These are phyloP conservation scores for Adansonia madagascariensis DNA, from an alignment of 441 rosid species.

Conservation along the genomic window DNA sequence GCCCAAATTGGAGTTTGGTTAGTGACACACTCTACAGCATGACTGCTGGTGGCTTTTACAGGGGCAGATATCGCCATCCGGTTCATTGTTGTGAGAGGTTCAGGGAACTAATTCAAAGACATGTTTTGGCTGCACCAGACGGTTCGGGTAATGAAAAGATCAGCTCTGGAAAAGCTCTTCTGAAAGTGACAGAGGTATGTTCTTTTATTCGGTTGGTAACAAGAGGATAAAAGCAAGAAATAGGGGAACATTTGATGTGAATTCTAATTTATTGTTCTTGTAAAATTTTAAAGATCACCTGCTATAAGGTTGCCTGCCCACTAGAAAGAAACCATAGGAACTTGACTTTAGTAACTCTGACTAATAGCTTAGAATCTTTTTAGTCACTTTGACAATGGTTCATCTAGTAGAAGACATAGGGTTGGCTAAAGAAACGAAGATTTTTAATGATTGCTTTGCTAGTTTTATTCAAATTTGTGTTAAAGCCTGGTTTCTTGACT, in stretches of 20 bases:
- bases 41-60: conserved; percentile 93
- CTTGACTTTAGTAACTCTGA: background rate
- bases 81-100: conserved; percentile 95
- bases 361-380: background rate
- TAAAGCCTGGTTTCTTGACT: background rate
- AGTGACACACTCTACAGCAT: conserved; percentile 82
- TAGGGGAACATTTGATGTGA: conserved; percentile 1
- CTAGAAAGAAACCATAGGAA: background rate
- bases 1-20: conserved; percentile 87
- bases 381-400: background rate
- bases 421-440: background rate
- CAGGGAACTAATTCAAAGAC: conserved; percentile 83
- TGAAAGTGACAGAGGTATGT: conserved; percentile 94
- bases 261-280: background rate
- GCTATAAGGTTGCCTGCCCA: background rate
- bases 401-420: background rate
- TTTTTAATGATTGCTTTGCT: background rate
- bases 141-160: conserved; percentile 65
- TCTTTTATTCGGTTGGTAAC: background rate
- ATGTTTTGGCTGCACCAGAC: conserved; percentile 72
- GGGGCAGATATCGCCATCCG: conserved; percentile 96
- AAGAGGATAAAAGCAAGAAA: conserved; percentile 7
- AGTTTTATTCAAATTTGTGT: background rate
- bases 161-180: conserved; percentile 86
- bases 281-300: conserved; percentile 1